Evolutionary conservation across 2,329 filamentous ascomycete species (phyloP).

Genomic region (Calonectria pteridis): DNA sequence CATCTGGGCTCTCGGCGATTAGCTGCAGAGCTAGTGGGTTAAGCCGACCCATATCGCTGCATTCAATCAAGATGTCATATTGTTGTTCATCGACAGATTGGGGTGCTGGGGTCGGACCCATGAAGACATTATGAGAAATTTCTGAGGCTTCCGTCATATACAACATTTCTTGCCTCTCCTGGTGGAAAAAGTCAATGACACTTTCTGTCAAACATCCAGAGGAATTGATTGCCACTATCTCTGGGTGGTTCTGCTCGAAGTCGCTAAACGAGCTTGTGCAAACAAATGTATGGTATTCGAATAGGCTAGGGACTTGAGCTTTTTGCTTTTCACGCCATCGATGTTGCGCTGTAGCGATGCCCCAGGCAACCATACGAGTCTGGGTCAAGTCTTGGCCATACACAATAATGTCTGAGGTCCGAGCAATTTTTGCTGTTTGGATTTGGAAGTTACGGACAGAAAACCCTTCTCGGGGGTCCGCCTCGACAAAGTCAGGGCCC

Average conservation of each 20-base stretch:
- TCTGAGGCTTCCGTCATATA: slow-evolving; percentile 91
- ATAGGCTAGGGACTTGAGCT: slow-evolving; percentile 64
- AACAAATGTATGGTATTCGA: slow-evolving; percentile 88
- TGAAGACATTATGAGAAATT: slow-evolving; percentile 89
- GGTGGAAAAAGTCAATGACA: slow-evolving; percentile 89
- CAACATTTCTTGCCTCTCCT: slow-evolving; percentile 93
- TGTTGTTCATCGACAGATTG: slow-evolving; percentile 67
- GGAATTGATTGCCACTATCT: slow-evolving; percentile 82
- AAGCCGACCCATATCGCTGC: slow-evolving; percentile 85
- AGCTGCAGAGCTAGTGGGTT: slow-evolving; percentile 75
- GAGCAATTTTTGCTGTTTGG: slow-evolving; percentile 87
- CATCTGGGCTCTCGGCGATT: slow-evolving; percentile 68
- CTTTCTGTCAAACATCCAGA: slow-evolving; percentile 79
- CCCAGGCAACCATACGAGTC: slow-evolving; percentile 74
- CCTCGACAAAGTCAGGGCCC: slow-evolving; percentile 77
- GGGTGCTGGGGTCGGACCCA: slow-evolving; percentile 87
- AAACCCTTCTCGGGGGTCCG: slow-evolving; percentile 90
- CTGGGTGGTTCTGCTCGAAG: slow-evolving; percentile 77
- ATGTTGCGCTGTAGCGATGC: slow-evolving; percentile 81
- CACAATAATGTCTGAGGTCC: slow-evolving; percentile 91
- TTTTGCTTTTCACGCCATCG: slow-evolving; percentile 78
- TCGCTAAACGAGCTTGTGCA: slow-evolving; percentile 72
- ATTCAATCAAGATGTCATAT: slow-evolving; percentile 91
- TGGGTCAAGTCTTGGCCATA: slow-evolving; percentile 81
- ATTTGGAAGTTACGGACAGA: slow-evolving; percentile 98